Base-by-base conservation (phyloP, 2,329 filamentous ascomycete species). In the Dothistroma pini region DNA sequence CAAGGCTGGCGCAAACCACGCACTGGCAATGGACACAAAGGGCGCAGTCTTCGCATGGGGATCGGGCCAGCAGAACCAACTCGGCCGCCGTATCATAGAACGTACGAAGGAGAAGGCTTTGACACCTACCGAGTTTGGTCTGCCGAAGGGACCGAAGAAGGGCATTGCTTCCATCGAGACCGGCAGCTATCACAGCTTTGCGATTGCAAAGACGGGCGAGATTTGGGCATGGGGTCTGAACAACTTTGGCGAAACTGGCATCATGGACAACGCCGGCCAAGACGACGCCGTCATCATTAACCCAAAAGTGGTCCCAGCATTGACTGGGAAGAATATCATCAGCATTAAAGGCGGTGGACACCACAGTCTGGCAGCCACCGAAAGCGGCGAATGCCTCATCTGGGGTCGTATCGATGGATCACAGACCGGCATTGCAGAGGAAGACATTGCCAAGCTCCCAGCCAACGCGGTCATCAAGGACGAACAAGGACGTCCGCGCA, bases 141-240 rank as follows among this genome's bases (percentile, higher is more conserved):
- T 86, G 49, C 82, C 82, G 41, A 70, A 69, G 54, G 65, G 68
- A 38, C 57, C 66, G 32, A 79, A 78, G 65, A 82, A 83, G 70
- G 77, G 78, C 65, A 85, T 89, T 56, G 80, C 80, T 55, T 84
- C 78, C 76, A 83, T 89, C 60, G 83, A 84, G 31, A 87, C 86
- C 57, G 91, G 91, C 50, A 85, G 88, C 14, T 93, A 93, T 76
- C 90, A 96, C 79, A 89, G 87, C 68, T 93, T 96, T 69, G 89
- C 88, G 54, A 83, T 91, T 54, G 83, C 84, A 68, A 83, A 86
- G 63, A 83, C 87, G 31, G 87, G 87, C 44, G 81, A 84, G 32
- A 88, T 93, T 34, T 95, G 86, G 76, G 84, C 87, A 0, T 96
- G 91, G 91, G 91, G 92, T 25, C 80, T 93, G 32, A 96, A 96